These are phyloP conservation scores for Lolium rigidum DNA, from an alignment of 176 grass and related monocot genomes.

Conservation along the genomic window DNA sequence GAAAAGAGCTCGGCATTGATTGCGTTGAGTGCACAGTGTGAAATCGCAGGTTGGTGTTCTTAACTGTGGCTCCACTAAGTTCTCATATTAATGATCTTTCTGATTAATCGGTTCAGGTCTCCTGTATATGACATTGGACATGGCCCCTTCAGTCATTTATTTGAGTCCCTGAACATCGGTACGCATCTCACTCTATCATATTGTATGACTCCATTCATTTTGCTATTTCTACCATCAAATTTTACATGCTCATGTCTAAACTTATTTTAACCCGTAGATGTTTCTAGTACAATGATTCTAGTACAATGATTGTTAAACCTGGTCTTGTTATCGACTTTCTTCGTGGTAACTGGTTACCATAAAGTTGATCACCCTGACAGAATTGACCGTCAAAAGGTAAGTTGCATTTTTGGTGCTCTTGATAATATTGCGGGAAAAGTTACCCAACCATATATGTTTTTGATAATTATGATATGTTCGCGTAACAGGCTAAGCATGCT, in stretches of 20 bases:
- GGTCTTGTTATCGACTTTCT: no score
- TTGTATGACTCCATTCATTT: slow-evolving; percentile 1
- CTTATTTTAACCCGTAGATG: slow-evolving; percentile 55
- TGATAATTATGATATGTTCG: no score
- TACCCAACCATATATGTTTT: no score
- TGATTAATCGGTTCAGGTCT: slow-evolving; percentile 55
- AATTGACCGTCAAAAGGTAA: no score
- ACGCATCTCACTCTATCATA: neutral
- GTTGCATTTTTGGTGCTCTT: no score
- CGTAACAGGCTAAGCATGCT: no score
- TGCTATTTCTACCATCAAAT: neutral
- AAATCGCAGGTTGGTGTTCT: slow-evolving; percentile 77
- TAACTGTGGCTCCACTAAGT: neutral
- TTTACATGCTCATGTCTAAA: slow-evolving; percentile 4
- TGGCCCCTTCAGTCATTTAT: slow-evolving; percentile 94
- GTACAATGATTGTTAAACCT: slow-evolving; percentile 71
- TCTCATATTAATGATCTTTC: slow-evolving; percentile 29
- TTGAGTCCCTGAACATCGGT: slow-evolving; percentile 90
- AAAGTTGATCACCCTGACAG: no score
- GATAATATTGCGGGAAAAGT: no score
- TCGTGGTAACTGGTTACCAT: no score
- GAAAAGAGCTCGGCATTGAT: slow-evolving; percentile 77
- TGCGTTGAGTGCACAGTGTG: slow-evolving; percentile 73
- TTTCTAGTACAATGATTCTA: no score
- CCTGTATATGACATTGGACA: slow-evolving; percentile 94